These are phyloP conservation scores for Mycena chlorophos DNA, from an alignment of 768 basidiomycete genomes.

Conservation along the genomic window DNA sequence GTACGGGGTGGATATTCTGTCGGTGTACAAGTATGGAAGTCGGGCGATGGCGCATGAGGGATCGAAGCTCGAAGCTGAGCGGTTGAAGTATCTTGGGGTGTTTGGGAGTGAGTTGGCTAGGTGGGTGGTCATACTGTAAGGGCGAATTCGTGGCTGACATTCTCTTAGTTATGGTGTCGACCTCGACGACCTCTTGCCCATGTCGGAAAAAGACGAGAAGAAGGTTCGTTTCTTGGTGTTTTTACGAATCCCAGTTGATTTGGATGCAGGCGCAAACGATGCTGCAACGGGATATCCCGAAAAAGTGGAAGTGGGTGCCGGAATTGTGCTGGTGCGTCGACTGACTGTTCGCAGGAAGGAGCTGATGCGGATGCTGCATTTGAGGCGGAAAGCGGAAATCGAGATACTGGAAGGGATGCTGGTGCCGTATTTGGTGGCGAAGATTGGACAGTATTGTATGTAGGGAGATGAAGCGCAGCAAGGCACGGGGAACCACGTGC, in stretches of 20 bases:
- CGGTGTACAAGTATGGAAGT: constrained; percentile 85
- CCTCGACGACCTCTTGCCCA: constrained; percentile 62
- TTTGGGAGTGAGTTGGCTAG: constrained; percentile 62
- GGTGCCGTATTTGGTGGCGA: constrained; percentile 27
- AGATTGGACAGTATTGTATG: constrained; percentile 22
- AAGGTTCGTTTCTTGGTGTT: constrained; percentile 49
- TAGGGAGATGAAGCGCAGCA: neutral
- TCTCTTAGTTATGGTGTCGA: constrained; percentile 56
- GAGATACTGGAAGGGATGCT: constrained; percentile 53
- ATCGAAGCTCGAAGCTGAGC: constrained; percentile 60
- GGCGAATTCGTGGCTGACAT: neutral
- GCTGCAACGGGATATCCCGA: constrained; percentile 57
- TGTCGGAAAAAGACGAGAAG: constrained; percentile 69
- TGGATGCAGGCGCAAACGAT: constrained; percentile 58
- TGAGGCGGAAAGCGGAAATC: constrained; percentile 90
- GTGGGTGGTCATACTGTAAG: constrained; percentile 43
- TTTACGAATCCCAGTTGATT: neutral
- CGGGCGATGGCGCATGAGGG: constrained; percentile 68
- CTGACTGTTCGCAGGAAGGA: constrained; percentile 58
- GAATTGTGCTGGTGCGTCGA: constrained; percentile 2
- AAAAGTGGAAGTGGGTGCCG: constrained; percentile 61
- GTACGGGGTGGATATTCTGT: constrained; percentile 89
- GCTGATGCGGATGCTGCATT: constrained; percentile 75
- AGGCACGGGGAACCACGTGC: neutral
- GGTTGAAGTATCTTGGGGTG: constrained; percentile 82